Percentiles rank a stretch among this genome's conserved stretches.
phyloP scores from a whole-genome alignment of 2,329 filamentous ascomycete species.

The Fusarium scirpi region DNA sequence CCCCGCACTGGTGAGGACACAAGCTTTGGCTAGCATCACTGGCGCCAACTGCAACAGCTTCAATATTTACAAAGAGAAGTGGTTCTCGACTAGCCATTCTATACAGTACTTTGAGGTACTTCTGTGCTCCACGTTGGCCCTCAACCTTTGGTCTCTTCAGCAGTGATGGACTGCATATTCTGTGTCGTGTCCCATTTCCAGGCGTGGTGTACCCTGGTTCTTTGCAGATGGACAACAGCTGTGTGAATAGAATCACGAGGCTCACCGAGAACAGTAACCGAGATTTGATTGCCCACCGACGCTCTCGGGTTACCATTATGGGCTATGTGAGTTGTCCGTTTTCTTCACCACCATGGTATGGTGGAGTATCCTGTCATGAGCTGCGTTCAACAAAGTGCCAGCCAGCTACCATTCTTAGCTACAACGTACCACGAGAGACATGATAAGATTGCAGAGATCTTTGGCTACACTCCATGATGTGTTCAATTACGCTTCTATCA shows the following conservation, averaged over 20 bases:
- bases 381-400: not conserved
- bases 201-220: not conserved
- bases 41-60: constrained; percentile 10
- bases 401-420: not conserved
- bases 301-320: constrained; percentile 26
- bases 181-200: not conserved
- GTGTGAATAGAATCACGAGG: constrained; percentile 12
- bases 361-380: not conserved
- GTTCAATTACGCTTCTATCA: constrained; percentile 1
- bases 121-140: not conserved
- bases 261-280: constrained; percentile 5
- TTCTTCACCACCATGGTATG: not conserved
- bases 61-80: constrained; percentile 8
- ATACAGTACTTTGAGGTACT: constrained; percentile 2
- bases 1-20: constrained; percentile 22
- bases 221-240: not conserved
- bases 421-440: not conserved
- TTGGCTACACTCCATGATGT: constrained; percentile 6
- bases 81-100: not conserved
- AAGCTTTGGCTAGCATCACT: constrained; percentile 36
- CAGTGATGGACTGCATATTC: constrained; percentile 1
- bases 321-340: constrained; percentile 5
- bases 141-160: constrained; percentile 23
- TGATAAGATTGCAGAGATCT: constrained; percentile 3
- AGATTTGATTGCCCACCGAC: constrained; percentile 6